Base-by-base conservation (phyloP, 1,284 basidiomycete genomes). In the Fereydounia khargensis region DNA sequence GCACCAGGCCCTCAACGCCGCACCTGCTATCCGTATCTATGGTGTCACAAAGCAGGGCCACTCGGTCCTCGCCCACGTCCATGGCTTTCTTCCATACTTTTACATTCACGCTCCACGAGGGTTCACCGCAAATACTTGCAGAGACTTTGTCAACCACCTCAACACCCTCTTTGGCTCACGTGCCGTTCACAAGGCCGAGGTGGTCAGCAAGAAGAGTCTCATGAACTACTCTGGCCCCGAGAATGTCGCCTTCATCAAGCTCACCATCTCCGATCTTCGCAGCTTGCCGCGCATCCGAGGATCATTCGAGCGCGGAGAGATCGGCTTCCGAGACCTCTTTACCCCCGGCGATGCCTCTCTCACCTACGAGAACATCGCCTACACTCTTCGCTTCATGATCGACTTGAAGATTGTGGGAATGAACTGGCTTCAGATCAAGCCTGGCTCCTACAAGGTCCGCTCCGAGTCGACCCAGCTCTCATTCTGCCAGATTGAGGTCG, bases 301-400 rank as follows among this genome's bases (percentile, higher is more conserved):
- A 20, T 40, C 61, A 21, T 62, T 74, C 20, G 73, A 75, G 48
- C 57, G 73, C 16, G 73, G 73, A 19, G 73, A 75, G 42, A 47
- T 73, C 17, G 42, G 49, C 27, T 75, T 74, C 45, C 60, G 70
- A 17, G 71, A 75, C 40, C 36, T 75, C 25, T 65, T 72, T 38
- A 64, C 57, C 6, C 28, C 67, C 5, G 73, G 73, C 7, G 70
- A 73, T 8, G 35, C 46, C n/a, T 33, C 46, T 39, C 52, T 73
- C 19, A 71, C 64, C 28, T 75, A 70, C 45, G 73, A 75, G 35
- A 73, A 75, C 42, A 69, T 75, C 41, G 69, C 68, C 4, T 75
- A 74, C 42, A 61, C 71, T 0, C 39, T 75, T 18, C 67, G 73
- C 30, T 75, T 75, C 58, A 75, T 75, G 73, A 73, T 75, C 54